Evolutionary conservation across 257 asterid species (phyloP), one percentile per base, ranked within the genome.

Genomic region (Forsythia suspensa): DNA sequence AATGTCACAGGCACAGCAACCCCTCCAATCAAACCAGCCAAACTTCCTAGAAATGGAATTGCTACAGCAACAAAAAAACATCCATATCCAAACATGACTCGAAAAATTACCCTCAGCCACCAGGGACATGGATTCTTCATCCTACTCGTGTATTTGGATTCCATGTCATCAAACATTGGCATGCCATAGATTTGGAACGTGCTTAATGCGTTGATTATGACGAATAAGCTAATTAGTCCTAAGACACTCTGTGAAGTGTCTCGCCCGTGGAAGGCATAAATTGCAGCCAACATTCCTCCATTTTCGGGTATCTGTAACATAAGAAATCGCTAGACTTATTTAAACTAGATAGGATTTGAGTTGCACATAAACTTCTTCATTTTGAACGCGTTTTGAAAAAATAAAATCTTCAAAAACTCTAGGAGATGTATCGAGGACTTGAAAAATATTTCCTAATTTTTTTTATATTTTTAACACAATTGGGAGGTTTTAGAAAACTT

Each of bases 111-210:
- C 81, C 87, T 74, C 38, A 81, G 44, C 87, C 87, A 84, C 87
- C 85, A 71, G 3, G 85, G 83, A 75, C 81, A 84, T 29, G 88
- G 75, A 81, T 68, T 84, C 66, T 84, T 82, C 76, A 78, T 69
- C 85, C 83, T 42, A 15, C 68, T 72, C 8, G 78, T 75, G 68
- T 75, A 6, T 38, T 76, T 78, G 9, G 85, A 84, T 59, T 84
- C 88, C 79, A 84, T 79, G 79, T 81, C 83, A 8, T 84, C 85
- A 18, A 81, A 84, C 83, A 78, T 78, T 5, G 88, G 85, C 85
- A 84, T 84, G 1, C 81, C 88, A 34, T 84, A 84, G n/a, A 84
- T 81, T 57, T 84, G 88, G 85, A 84, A 84, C 0, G 88, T 75
- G 70, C 88, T 81, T 9, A 72, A 4, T 1, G 85, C 85, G 40